phyloP scores from a whole-genome alignment of 768 basidiomycete species.

The Candolleomyces efflorescens region DNA sequence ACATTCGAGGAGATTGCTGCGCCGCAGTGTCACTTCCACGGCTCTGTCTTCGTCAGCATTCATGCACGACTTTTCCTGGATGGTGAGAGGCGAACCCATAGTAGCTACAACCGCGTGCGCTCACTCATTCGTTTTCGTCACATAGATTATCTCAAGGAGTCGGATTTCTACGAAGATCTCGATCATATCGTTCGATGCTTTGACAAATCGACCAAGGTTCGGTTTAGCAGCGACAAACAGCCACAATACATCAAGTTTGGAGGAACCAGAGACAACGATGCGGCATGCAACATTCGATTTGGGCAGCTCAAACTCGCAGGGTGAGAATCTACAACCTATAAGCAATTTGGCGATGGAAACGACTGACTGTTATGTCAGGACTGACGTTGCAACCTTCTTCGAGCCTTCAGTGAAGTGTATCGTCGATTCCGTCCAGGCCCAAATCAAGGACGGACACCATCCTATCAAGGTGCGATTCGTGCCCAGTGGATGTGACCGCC shows the following conservation, averaged over 20 bases:
- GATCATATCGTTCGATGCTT: conserved; percentile 38
- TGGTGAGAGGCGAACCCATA: conserved; percentile 24
- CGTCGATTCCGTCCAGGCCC: conserved; percentile 25
- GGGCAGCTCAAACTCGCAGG: conserved; percentile 44
- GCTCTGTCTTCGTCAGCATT: conserved; percentile 47
- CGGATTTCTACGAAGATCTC: conserved; percentile 38
- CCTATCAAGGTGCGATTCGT: conserved; percentile 24
- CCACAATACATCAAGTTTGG: conserved; percentile 48
- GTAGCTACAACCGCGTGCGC: background rate
- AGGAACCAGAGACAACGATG: conserved; percentile 36
- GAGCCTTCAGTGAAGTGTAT: conserved; percentile 34
- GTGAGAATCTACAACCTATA: conserved; percentile 6
- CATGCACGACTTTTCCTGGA: conserved; percentile 36
- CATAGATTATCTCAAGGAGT: conserved; percentile 36
- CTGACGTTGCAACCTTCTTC: conserved; percentile 33
- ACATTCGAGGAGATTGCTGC: conserved; percentile 47
- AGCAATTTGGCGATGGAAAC: too few species aligned
- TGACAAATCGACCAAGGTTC: conserved; percentile 43
- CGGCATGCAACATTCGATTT: conserved; percentile 34
- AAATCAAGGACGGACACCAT: conserved; percentile 20
- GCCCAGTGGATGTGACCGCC: too few species aligned
- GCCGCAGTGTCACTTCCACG: conserved; percentile 42
- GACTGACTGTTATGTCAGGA: conserved; percentile 13
- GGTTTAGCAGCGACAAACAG: conserved; percentile 36
- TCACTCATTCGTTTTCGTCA: background rate